Percentiles rank a stretch among this genome's conserved stretches.
Conservation (phyloP, 805 yeast genomes). For the Candida corydali region DNA sequence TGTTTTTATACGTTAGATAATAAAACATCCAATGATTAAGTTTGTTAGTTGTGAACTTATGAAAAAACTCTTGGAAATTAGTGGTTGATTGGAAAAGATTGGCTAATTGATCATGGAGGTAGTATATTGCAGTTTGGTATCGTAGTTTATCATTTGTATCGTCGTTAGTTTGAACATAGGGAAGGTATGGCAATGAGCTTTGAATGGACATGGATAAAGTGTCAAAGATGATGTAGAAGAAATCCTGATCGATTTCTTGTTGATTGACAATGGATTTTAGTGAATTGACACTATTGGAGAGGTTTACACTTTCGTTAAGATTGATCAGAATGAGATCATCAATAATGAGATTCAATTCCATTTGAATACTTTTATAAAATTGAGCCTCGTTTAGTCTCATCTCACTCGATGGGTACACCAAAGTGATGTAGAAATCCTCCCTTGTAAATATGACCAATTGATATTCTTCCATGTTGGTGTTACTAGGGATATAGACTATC, state of each 20-base stretch:
- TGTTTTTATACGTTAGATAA: conserved; percentile 25
- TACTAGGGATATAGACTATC: conserved; percentile 21
- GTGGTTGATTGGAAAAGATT: conserved; percentile 26
- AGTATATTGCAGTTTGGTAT: conserved; percentile 27
- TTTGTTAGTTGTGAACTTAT: conserved; percentile 36
- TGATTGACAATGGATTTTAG: conserved; percentile 20
- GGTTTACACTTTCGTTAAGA: conserved; percentile 13
- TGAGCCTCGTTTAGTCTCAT: conserved; percentile 15
- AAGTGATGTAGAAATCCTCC: conserved; percentile 17
- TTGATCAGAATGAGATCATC: conserved; percentile 18
- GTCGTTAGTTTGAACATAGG: conserved; percentile 12
- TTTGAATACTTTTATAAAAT: conserved; percentile 21
- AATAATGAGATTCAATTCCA: conserved; percentile 12
- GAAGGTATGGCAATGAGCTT: conserved; percentile 36
- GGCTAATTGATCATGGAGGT: conserved; percentile 35
- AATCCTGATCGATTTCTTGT: conserved; percentile 27
- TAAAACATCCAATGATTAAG: conserved; percentile 41
- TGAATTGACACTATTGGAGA: conserved; percentile 27
- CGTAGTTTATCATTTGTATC: conserved; percentile 10
- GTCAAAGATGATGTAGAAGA: conserved; percentile 35
- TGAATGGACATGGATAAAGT: conserved; percentile 18
- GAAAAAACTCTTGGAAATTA: conserved; percentile 29
- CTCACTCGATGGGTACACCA: conserved; percentile 28
- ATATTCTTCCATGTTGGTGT: conserved; percentile 18
- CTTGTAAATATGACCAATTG: conserved; percentile 27